Conservation (phyloP, 305 asterid genomes). For the Fraxinus floribunda region DNA sequence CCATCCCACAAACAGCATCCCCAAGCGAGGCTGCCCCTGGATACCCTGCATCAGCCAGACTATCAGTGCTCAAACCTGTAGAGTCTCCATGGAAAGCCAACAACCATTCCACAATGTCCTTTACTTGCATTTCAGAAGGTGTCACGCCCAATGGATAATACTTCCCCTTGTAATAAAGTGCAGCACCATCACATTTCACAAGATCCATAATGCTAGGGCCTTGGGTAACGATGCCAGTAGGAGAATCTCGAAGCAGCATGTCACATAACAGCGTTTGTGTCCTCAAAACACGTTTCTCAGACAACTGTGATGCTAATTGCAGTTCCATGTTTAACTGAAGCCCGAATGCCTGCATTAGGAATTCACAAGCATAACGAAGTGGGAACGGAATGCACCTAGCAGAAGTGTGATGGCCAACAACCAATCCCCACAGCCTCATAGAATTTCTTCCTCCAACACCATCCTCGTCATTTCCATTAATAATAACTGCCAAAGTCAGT, state of each 20-base stretch:
- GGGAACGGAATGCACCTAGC: conserved; percentile 73
- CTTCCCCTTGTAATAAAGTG: conserved; percentile 66
- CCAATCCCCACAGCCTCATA: conserved; percentile 92
- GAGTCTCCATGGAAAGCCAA: conserved; percentile 73
- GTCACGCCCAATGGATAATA: conserved; percentile 73
- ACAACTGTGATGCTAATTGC: conserved; percentile 70
- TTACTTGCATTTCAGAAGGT: conserved; percentile 73
- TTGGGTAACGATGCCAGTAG: conserved; percentile 73
- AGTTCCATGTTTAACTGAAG: conserved; percentile 89
- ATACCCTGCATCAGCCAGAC: conserved; percentile 83
- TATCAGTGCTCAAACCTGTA: conserved; percentile 88
- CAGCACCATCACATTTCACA: conserved; percentile 91
- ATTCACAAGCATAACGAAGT: conserved; percentile 86
- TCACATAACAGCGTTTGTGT: conserved; percentile 88
- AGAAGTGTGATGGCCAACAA: conserved; percentile 87
- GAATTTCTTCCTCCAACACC: conserved; percentile 57
- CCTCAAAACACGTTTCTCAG: conserved; percentile 73
- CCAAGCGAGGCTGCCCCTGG: conserved; percentile 79
- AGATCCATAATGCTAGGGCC: conserved; percentile 88
- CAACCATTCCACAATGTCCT: conserved; percentile 79
- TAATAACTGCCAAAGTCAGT: conserved; percentile 66
- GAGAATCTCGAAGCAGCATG: conserved; percentile 89
- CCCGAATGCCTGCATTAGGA: conserved; percentile 95
- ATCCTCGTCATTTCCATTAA: conserved; percentile 77
- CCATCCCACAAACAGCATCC: conserved; percentile 89